These are phyloP conservation scores for Candida alai DNA, from an alignment of 805 yeast genomes.

Conservation along the genomic window DNA sequence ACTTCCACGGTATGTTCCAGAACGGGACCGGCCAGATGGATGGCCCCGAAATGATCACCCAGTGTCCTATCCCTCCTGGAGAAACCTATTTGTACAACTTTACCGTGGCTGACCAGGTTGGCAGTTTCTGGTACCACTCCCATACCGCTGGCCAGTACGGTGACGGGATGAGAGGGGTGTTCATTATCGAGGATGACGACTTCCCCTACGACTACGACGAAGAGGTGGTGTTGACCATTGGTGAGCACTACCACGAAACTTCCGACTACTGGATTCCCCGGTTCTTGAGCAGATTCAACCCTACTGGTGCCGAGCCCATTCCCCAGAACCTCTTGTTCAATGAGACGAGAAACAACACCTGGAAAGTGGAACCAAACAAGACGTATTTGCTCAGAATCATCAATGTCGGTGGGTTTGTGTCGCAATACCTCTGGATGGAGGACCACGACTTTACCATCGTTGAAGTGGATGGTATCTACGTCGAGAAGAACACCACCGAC, in stretches of 20 bases:
- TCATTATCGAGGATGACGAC: conserved; percentile 66
- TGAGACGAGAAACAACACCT: conserved; percentile 55
- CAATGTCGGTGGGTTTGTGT: conserved; percentile 69
- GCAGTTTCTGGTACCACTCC: conserved; percentile 97
- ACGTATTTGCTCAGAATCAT: conserved; percentile 63
- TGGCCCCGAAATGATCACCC: conserved; percentile 84
- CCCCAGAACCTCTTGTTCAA: conserved; percentile 66
- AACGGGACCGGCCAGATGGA: conserved; percentile 76
- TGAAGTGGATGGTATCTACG: conserved; percentile 49
- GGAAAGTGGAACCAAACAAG: conserved; percentile 53
- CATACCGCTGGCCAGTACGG: conserved; percentile 88
- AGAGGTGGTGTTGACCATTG: conserved; percentile 51
- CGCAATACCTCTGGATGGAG: conserved; percentile 48
- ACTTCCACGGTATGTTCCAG: conserved; percentile 93
- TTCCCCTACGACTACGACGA: conserved; percentile 60
- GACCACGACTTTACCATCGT: conserved; percentile 40
- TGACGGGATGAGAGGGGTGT: conserved; percentile 84
- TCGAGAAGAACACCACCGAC: conserved; percentile 53
- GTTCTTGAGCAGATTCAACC: conserved; percentile 64
- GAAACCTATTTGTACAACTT: conserved; percentile 78
- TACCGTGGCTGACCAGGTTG: conserved; percentile 73
- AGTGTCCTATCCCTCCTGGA: conserved; percentile 89
- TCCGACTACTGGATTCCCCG: conserved; percentile 42
- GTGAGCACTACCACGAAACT: conserved; percentile 63
- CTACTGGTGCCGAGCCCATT: conserved; percentile 83